Evolutionary conservation across 2,329 filamentous ascomycete genomes (phyloP), one percentile per base, ranked within the genome.

Genomic region (Nothophaeocryptopus gaeumannii): DNA sequence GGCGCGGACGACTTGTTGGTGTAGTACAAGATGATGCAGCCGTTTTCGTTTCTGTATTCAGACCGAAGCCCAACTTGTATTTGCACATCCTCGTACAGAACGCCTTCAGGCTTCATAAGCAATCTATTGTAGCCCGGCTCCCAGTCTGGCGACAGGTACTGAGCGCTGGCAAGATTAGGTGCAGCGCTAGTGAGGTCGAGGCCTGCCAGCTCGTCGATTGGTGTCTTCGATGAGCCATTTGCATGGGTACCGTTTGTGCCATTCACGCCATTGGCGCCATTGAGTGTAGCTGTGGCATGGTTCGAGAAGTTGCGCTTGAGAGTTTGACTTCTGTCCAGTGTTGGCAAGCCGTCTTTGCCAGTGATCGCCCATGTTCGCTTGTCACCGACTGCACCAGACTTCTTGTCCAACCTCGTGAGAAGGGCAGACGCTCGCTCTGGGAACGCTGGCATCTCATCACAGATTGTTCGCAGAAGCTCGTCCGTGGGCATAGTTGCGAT

Each of bases 371-470:
- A 99, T 1, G 93, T 97, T 54, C 92, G 83, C 73, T 95, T 95
- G 70, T 99, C 93, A 66, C 89, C 95, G 11, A 89, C 93, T 9
- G 59, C 55, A 53, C 87, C 88, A 63, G 95, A 90, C 74, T 95
- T 97, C 71, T 96, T 90, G 71, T 99, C 92, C 42, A 99, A 78
- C 50, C 93, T 82, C 34, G 92, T 96, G 9, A 99, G 77, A 26
- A 99, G 76, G 1, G 93, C 92, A 5, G 93, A 97, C 51, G 95
- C 85, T 53, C 95, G 80, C 69, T 99, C 91, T 0, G 93, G 95
- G 72, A 97, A 99, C 0, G 93, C 91, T 2, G 93, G 93, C 95
- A 99, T 99, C 69, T 99, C 93, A 62, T 99, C 93, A 69, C 91
- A 96, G 5, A 99, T 85, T 0, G 93, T 97, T 44, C 93, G 83